These are phyloP conservation scores for Capsicum pubescens DNA, from an alignment of 257 asterid species.

Conservation along the genomic window DNA sequence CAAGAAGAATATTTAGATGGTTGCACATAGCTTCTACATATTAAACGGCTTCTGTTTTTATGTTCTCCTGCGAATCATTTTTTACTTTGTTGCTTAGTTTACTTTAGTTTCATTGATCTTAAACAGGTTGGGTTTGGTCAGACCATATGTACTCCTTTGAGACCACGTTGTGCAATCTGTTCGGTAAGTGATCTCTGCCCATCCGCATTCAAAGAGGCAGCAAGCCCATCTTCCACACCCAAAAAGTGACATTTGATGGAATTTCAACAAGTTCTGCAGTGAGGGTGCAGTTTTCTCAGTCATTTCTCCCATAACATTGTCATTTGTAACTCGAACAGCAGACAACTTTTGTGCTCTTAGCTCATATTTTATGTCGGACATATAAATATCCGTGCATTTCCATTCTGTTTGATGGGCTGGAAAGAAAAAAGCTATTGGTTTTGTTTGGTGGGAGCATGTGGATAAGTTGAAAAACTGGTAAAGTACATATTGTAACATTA, in stretches of 20 bases:
- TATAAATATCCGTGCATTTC: neutral
- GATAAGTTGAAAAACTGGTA: neutral
- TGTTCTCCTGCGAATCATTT: neutral
- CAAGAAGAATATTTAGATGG: constrained; percentile 9
- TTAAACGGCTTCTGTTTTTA: neutral
- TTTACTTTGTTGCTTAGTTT: neutral
- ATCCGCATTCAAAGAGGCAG: constrained; percentile 76
- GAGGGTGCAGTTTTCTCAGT: neutral
- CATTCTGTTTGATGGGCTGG: neutral
- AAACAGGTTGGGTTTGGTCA: constrained; percentile 96
- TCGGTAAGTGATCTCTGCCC: constrained; percentile 71
- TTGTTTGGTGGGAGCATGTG: neutral
- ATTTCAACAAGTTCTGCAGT: neutral
- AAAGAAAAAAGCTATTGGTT: neutral
- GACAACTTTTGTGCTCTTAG: neutral
- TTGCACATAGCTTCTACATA: neutral
- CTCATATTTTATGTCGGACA: neutral
- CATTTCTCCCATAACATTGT: neutral
- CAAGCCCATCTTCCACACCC: constrained; percentile 59
- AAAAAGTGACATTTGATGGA: constrained; percentile 33
- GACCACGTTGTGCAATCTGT: constrained; percentile 86
- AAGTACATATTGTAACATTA: neutral
- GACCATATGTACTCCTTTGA: constrained; percentile 83
- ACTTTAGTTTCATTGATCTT: neutral
- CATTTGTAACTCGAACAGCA: neutral